Percentiles rank a stretch among this genome's conserved stretches.
Evolutionary conservation across 1,139 yeast genomes (phyloP).

Genomic region (Taphrina betulina): DNA sequence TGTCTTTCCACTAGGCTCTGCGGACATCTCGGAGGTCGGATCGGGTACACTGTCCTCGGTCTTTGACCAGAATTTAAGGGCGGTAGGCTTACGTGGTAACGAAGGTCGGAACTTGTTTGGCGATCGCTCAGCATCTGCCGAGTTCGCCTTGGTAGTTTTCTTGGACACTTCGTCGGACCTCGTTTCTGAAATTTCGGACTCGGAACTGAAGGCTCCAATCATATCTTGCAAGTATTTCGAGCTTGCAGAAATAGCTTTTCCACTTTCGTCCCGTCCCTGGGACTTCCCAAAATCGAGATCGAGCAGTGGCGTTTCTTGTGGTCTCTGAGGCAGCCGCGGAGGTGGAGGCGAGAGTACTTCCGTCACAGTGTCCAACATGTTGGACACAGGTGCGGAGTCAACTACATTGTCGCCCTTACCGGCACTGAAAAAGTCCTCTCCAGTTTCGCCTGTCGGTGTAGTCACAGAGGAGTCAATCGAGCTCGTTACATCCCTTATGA

Average conservation of each 20-base stretch:
- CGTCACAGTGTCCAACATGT: neutral
- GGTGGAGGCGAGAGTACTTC: neutral
- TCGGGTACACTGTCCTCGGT: neutral
- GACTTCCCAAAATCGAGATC: constrained; percentile 5
- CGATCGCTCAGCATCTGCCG: neutral
- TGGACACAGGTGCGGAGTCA: neutral
- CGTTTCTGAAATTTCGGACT: neutral
- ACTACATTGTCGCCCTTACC: constrained; percentile 21
- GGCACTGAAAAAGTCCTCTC: constrained; percentile 26
- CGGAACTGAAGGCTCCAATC: neutral
- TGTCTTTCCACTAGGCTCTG: neutral
- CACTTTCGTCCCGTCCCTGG: neutral
- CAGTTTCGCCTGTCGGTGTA: constrained; percentile 23
- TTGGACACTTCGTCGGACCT: neutral
- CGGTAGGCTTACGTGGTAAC: constrained; percentile 24
- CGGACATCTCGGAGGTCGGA: neutral
- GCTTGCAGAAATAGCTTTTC: neutral
- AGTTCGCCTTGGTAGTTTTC: neutral
- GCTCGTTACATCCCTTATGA: constrained; percentile 69
- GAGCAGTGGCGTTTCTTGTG: neutral
- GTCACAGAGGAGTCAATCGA: constrained; percentile 10
- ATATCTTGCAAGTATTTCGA: constrained; percentile 5
- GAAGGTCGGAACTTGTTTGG: neutral
- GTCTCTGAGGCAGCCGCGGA: constrained; percentile 18
- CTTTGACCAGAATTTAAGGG: constrained; percentile 15